These are phyloP conservation scores for Actinomortierella ambigua DNA, from an alignment of 371 early-diverging fungal species.

Conservation along the genomic window DNA sequence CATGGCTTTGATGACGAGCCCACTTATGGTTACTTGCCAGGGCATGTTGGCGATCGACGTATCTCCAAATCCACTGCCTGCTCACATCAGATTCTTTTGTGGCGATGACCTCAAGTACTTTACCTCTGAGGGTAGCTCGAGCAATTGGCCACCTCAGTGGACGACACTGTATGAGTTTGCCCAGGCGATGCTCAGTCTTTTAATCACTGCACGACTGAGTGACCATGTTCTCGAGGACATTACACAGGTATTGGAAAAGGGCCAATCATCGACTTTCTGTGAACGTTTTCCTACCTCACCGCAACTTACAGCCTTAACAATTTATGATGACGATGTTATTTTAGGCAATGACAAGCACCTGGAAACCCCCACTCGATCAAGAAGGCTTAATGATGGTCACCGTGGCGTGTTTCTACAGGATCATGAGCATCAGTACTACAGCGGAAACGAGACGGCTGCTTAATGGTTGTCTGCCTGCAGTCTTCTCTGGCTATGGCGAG, in stretches of 20 bases:
- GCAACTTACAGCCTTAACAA: too few relatives aligned
- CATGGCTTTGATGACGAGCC: too few relatives aligned
- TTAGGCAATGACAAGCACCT: background rate
- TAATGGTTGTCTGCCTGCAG: conserved; percentile 8
- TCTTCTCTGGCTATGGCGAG: conserved; percentile 12
- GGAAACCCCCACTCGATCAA: background rate
- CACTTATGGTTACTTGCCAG: too few relatives aligned
- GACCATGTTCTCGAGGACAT: conserved; percentile 22
- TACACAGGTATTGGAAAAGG: conserved; percentile 1
- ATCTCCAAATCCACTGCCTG: conserved; percentile 7
- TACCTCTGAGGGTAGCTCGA: background rate
- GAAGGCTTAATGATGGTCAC: background rate
- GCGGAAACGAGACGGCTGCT: conserved; percentile 28
- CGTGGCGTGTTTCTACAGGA: conserved; percentile 21
- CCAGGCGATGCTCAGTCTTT: conserved; percentile 5
- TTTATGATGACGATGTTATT: background rate
- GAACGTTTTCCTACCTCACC: background rate
- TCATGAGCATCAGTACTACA: conserved; percentile 31
- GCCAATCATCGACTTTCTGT: too few relatives aligned
- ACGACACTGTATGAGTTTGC: background rate
- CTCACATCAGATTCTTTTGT: conserved; percentile 12
- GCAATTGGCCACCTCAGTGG: background rate
- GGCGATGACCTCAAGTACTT: conserved; percentile 10
- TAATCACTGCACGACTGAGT: conserved; percentile 16
- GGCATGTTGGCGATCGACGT: background rate